phyloP scores from a whole-genome alignment of 2,329 filamentous ascomycete genomes.

The Aspergillus sp. region DNA sequence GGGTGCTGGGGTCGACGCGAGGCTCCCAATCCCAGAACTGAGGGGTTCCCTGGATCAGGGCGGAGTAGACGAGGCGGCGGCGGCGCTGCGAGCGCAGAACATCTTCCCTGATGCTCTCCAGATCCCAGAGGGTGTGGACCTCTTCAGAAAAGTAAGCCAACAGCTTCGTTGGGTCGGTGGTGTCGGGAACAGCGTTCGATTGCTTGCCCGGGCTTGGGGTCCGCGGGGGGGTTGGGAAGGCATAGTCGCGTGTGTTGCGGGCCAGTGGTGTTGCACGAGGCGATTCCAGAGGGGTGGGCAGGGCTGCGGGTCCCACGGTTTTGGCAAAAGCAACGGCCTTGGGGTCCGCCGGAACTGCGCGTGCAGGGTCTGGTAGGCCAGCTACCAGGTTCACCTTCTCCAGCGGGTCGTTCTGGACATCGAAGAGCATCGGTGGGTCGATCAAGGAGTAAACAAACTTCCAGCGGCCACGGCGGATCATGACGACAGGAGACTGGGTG shows the following conservation, averaged over 20 bases:
- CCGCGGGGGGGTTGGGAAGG: conserved; percentile 38
- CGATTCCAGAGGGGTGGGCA: conserved; percentile 35
- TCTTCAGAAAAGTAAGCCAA: conserved; percentile 71
- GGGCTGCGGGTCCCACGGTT: conserved; percentile 14
- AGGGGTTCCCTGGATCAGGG: conserved; percentile 72
- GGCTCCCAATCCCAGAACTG: conserved; percentile 87
- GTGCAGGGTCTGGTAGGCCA: conserved; percentile 34
- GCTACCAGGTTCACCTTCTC: conserved; percentile 70
- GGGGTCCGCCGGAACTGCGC: not conserved
- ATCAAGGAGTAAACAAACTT: conserved; percentile 87
- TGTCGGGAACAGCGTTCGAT: conserved; percentile 30
- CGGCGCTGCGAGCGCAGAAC: conserved; percentile 77
- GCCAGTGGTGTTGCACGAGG: conserved; percentile 29
- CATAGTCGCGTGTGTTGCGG: conserved; percentile 25
- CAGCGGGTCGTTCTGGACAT: conserved; percentile 71
- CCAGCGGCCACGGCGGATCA: conserved; percentile 87
- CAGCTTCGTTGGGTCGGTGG: conserved; percentile 40
- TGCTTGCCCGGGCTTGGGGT: conserved; percentile 40
- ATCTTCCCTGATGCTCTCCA: conserved; percentile 71
- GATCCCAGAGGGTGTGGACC: conserved; percentile 75
- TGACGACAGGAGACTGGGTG: conserved; percentile 83
- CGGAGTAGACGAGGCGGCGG: conserved; percentile 74
- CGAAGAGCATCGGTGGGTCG: conserved; percentile 81
- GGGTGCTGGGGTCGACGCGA: conserved; percentile 47
- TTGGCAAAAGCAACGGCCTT: conserved; percentile 36